These are phyloP conservation scores for Amaranthus palmeri DNA, from an alignment of 148 eudicot genomes.

Conservation along the genomic window DNA sequence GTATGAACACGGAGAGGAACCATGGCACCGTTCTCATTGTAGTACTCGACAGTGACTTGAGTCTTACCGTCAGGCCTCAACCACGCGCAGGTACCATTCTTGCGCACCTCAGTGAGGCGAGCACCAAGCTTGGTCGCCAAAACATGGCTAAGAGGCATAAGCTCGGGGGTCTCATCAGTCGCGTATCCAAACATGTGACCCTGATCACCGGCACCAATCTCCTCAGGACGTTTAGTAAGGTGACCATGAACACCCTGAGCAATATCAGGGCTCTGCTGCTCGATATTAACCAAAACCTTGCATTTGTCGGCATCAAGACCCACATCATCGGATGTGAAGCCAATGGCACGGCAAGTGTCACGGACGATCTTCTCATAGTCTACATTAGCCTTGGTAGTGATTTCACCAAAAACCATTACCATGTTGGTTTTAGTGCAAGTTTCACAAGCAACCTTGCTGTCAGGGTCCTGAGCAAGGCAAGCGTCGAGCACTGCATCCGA, in stretches of 20 bases:
- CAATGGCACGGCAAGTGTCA: slow-evolving; percentile 55
- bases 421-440: slow-evolving; percentile 59
- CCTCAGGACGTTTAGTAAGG: slow-evolving; percentile 56
- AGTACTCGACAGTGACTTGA: slow-evolving; percentile 69
- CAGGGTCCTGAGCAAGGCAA: slow-evolving; percentile 67
- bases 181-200: slow-evolving; percentile 67
- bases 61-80: slow-evolving; percentile 69
- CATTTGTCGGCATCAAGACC: slow-evolving; percentile 72
- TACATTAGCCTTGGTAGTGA: slow-evolving; percentile 60
- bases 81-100: slow-evolving; percentile 62
- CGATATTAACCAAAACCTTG: slow-evolving; percentile 60
- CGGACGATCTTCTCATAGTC: slow-evolving; percentile 75
- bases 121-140: slow-evolving; percentile 67
- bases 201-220: slow-evolving; percentile 62
- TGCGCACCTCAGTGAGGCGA: slow-evolving; percentile 59
- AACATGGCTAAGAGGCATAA: slow-evolving; percentile 69
- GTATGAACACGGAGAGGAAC: slow-evolving; percentile 69
- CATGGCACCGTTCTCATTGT: slow-evolving; percentile 60
- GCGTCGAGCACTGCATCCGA: slow-evolving; percentile 71
- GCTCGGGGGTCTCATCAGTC: slow-evolving; percentile 66
- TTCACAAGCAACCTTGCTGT: slow-evolving; percentile 67
- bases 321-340: slow-evolving; percentile 55
- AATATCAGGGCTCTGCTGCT: slow-evolving; percentile 62
- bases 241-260: slow-evolving; percentile 69
- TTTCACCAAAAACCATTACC: slow-evolving; percentile 64